Conservation (phyloP, 805 yeast species). For the Metschnikowia kunwiensis region DNA sequence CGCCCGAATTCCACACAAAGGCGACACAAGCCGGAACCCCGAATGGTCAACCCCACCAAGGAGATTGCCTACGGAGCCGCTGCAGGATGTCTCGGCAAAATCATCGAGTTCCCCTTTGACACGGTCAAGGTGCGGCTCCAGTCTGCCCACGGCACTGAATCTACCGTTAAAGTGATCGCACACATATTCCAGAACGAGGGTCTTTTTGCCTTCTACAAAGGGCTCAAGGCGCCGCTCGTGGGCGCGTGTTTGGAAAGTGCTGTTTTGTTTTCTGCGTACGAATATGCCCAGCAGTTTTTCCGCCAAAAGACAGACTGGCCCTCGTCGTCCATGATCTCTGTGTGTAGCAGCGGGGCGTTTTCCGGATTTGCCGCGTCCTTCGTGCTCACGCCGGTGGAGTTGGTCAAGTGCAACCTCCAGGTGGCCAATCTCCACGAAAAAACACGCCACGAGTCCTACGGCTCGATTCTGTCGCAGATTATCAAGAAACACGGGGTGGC, state of each 20-base stretch:
- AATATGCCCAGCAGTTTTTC: slow-evolving; percentile 23
- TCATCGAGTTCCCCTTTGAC: slow-evolving; percentile 89
- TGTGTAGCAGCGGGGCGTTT: slow-evolving; percentile 67
- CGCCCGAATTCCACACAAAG: not conserved
- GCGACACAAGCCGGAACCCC: not conserved
- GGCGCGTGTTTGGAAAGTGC: slow-evolving; percentile 94
- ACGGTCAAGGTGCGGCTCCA: slow-evolving; percentile 87
- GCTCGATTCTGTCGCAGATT: slow-evolving; percentile 34
- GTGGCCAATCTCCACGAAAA: slow-evolving; percentile 41
- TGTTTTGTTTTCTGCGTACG: slow-evolving; percentile 67
- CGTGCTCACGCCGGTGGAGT: slow-evolving; percentile 87
- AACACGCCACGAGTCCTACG: slow-evolving; percentile 30
- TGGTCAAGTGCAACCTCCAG: slow-evolving; percentile 84
- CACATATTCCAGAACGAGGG: slow-evolving; percentile 71
- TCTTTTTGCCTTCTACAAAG: slow-evolving; percentile 58
- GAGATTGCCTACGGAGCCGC: slow-evolving; percentile 51
- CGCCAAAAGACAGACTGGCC: slow-evolving; percentile 4
- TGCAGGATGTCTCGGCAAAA: slow-evolving; percentile 81
- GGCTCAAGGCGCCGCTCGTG: slow-evolving; percentile 74
- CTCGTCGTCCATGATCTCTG: slow-evolving; percentile 9
- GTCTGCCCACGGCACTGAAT: slow-evolving; percentile 42
- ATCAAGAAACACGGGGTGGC: slow-evolving; percentile 51
- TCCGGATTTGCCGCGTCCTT: slow-evolving; percentile 82
- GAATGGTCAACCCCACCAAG: slow-evolving; percentile 23
- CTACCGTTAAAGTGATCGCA: slow-evolving; percentile 64